Conservation (phyloP, 768 basidiomycete genomes). For the Lentinula sp. region DNA sequence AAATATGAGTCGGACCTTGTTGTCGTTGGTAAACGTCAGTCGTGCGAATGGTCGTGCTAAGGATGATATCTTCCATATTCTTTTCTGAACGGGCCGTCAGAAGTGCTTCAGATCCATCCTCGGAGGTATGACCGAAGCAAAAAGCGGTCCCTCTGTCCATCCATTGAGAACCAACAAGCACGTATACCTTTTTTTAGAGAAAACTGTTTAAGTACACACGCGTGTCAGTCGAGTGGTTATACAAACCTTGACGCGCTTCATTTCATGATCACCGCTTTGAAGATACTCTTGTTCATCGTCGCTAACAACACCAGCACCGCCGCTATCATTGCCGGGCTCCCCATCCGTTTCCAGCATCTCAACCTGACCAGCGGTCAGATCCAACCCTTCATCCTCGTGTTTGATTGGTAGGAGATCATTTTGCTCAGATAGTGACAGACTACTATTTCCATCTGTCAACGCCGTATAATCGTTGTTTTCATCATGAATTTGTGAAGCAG, state of each 20-base stretch:
- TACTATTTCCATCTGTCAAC: slow-evolving; percentile 26
- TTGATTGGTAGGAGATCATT: not conserved
- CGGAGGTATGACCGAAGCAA: slow-evolving; percentile 84
- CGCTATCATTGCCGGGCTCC: slow-evolving; percentile 22
- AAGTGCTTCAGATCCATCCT: slow-evolving; percentile 69
- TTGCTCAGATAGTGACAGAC: slow-evolving; percentile 16
- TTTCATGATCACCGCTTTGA: slow-evolving; percentile 61
- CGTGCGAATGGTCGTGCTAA: slow-evolving; percentile 74
- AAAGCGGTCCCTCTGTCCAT: slow-evolving; percentile 95
- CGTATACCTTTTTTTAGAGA: slow-evolving; percentile 67
- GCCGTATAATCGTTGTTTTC: not conserved
- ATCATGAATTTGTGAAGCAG: slow-evolving; percentile 2
- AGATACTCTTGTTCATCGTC: slow-evolving; percentile 61
- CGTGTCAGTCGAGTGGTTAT: slow-evolving; percentile 9
- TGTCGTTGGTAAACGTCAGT: slow-evolving; percentile 85
- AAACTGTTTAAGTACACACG: slow-evolving; percentile 10
- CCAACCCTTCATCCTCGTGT: slow-evolving; percentile 18
- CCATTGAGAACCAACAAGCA: slow-evolving; percentile 88
- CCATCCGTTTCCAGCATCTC: slow-evolving; percentile 41
- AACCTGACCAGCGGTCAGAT: slow-evolving; percentile 31
- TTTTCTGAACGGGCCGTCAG: slow-evolving; percentile 81
- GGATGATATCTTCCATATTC: slow-evolving; percentile 64
- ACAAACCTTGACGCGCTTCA: slow-evolving; percentile 82
- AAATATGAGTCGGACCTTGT: slow-evolving; percentile 51
- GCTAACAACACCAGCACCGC: slow-evolving; percentile 28